Percentiles rank a stretch among this genome's conserved stretches.
These are phyloP conservation scores for Oidiodendron maius DNA, from an alignment of 495 filamentous ascomycete genomes.

Conservation along the genomic window DNA sequence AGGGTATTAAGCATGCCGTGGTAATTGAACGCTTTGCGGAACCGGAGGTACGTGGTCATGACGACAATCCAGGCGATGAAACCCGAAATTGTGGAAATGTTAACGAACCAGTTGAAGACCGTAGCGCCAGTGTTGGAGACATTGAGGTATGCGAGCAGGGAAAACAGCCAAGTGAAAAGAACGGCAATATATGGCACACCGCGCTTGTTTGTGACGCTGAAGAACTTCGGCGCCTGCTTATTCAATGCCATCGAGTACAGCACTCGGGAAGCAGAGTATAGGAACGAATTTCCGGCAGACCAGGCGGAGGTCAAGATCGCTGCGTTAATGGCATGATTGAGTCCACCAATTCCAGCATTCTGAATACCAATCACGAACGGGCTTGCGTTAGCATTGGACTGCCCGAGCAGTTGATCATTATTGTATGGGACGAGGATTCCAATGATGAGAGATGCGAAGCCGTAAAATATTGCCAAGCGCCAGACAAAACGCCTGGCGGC, in stretches of 20 bases:
- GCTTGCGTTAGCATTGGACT: constrained; percentile 46
- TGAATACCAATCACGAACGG: constrained; percentile 56
- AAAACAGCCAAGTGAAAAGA: constrained; percentile 51
- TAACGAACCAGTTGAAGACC: constrained; percentile 67
- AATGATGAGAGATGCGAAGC: constrained; percentile 47
- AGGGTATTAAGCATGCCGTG: constrained; percentile 44
- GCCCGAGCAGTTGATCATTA: constrained; percentile 47
- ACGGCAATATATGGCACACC: constrained; percentile 61
- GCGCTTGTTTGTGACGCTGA: constrained; percentile 41
- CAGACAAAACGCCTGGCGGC: constrained; percentile 42
- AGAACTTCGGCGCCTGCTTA: constrained; percentile 41
- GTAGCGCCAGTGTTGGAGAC: constrained; percentile 56
- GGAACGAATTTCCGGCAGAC: constrained; percentile 55
- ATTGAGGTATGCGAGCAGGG: constrained; percentile 73
- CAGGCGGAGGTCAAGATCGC: constrained; percentile 55
- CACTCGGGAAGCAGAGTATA: constrained; percentile 49
- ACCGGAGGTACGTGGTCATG: constrained; percentile 54
- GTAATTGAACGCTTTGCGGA: constrained; percentile 43
- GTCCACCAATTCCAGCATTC: constrained; percentile 40
- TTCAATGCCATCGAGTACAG: constrained; percentile 49
- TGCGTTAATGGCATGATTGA: constrained; percentile 46
- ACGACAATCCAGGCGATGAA: constrained; percentile 60
- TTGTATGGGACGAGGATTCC: constrained; percentile 50
- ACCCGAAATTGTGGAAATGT: constrained; percentile 52
- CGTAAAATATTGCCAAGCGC: constrained; percentile 51